Evolutionary conservation across 352 stramenopile species (phyloP).

Genomic region (Phytophthora kernoviae): DNA sequence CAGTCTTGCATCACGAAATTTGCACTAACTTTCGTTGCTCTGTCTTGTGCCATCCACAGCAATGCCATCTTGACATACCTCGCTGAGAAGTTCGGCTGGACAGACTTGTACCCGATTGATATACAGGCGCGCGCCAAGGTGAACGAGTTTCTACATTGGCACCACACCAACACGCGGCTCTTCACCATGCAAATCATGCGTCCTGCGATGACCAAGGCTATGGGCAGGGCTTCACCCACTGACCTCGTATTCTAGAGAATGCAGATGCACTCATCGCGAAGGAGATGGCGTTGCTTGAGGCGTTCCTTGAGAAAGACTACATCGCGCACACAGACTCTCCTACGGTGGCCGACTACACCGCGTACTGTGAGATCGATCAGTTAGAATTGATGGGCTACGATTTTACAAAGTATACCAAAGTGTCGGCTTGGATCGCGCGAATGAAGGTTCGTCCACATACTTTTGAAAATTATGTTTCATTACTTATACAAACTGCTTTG

Average conservation of each 20-base stretch:
- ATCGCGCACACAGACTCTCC: conserved; percentile 41
- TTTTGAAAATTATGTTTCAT: not conserved
- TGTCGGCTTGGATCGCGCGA: conserved; percentile 40
- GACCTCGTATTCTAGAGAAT: conserved; percentile 28
- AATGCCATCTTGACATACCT: conserved; percentile 50
- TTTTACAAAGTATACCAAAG: conserved; percentile 46
- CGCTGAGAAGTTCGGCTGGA: conserved; percentile 48
- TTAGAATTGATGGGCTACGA: conserved; percentile 51
- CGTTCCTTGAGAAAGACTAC: conserved; percentile 47
- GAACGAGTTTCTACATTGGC: conserved; percentile 57
- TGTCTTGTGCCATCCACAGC: conserved; percentile 40
- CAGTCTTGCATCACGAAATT: not conserved
- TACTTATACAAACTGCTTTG: not conserved
- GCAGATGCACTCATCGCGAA: conserved; percentile 37
- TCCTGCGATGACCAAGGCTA: conserved; percentile 19
- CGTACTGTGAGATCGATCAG: conserved; percentile 67
- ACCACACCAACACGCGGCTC: conserved; percentile 44
- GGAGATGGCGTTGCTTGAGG: conserved; percentile 40
- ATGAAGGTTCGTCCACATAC: conserved; percentile 22
- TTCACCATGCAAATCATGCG: conserved; percentile 41
- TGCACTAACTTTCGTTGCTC: conserved; percentile 2
- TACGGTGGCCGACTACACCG: conserved; percentile 50
- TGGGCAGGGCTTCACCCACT: conserved; percentile 21
- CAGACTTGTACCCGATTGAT: conserved; percentile 47
- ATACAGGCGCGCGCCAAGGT: conserved; percentile 45